phyloP scores from a whole-genome alignment of 1,284 basidiomycete species.

The Marasmius fiardii region DNA sequence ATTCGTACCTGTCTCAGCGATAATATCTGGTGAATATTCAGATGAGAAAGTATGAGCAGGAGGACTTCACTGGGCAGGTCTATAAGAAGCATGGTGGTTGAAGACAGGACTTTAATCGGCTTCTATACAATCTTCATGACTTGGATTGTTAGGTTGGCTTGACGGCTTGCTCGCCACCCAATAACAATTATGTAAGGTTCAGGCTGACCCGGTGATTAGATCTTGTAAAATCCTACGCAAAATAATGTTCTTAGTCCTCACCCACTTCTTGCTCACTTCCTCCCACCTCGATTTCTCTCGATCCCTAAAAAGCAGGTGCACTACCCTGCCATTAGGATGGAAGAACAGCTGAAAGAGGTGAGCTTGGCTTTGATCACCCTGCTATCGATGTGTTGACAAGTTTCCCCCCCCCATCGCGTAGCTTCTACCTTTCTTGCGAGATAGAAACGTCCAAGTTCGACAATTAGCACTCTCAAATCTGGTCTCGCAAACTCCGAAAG shows the following conservation, averaged over 20 bases:
- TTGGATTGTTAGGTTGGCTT: too few relatives aligned
- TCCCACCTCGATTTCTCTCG: not conserved
- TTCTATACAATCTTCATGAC: too few relatives aligned
- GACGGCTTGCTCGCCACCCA: too few relatives aligned
- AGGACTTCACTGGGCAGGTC: conserved; percentile 11
- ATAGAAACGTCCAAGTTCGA: conserved; percentile 84
- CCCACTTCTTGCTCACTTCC: too few relatives aligned
- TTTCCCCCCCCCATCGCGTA: conserved; percentile 26
- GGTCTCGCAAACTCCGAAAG: conserved; percentile 74
- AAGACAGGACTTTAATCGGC: too few relatives aligned
- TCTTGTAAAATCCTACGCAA: too few relatives aligned
- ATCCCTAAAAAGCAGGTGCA: not conserved
- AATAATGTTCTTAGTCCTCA: too few relatives aligned
- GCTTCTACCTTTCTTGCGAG: conserved; percentile 84
- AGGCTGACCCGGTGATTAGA: too few relatives aligned
- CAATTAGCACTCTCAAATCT: conserved; percentile 86
- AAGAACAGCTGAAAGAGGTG: conserved; percentile 60
- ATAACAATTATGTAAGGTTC: too few relatives aligned
- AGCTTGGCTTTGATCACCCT: not conserved
- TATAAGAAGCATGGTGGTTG: not conserved
- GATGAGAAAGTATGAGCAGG: conserved; percentile 6
- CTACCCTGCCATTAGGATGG: conserved; percentile 33
- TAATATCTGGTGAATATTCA: conserved; percentile 7
- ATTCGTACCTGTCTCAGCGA: conserved; percentile 10
- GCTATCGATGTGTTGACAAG: not conserved